Evolutionary conservation across 805 yeast genomes (phyloP).

Genomic region (Metschnikowia dekortorum): DNA sequence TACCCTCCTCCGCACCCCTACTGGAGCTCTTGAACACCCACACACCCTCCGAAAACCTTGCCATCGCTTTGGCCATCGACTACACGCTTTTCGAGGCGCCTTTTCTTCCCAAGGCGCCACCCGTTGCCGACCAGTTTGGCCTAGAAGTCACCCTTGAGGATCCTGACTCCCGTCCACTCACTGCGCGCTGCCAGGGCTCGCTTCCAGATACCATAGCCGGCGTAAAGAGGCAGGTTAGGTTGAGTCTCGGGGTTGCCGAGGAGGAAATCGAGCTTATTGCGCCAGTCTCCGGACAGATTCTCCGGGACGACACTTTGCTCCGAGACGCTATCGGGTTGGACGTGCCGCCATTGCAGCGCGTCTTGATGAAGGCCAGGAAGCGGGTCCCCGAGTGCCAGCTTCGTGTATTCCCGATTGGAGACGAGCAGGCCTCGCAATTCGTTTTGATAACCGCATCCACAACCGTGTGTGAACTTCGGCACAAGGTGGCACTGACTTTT

Average conservation of each 20-base stretch:
- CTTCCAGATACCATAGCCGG: slow-evolving; percentile 18
- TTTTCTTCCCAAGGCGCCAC: slow-evolving; percentile 22
- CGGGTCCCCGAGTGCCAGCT: background rate
- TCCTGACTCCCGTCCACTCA: background rate
- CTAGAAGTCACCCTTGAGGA: slow-evolving; percentile 8
- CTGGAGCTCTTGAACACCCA: slow-evolving; percentile 10
- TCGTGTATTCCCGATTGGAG: background rate
- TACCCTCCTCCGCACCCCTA: slow-evolving; percentile 13
- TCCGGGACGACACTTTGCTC: slow-evolving; percentile 9
- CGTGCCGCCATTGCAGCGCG: slow-evolving; percentile 24
- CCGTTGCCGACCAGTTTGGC: slow-evolving; percentile 23
- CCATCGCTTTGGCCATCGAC: slow-evolving; percentile 18
- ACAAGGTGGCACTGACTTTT: background rate
- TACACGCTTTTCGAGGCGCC: slow-evolving; percentile 19
- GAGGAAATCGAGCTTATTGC: background rate
- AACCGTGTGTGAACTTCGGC: slow-evolving; percentile 4
- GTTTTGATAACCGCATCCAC: background rate
- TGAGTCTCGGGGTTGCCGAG: slow-evolving; percentile 3
- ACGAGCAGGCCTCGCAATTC: background rate
- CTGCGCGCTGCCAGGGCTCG: slow-evolving; percentile 17
- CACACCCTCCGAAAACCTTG: background rate
- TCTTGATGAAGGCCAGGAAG: slow-evolving; percentile 5
- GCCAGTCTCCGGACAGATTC: background rate
- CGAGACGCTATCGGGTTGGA: slow-evolving; percentile 20
- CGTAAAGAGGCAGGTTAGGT: slow-evolving; percentile 18